Evolutionary conservation across 805 yeast genomes (phyloP), one percentile per base, ranked within the genome.

Genomic region (Saccharomyces jurei): DNA sequence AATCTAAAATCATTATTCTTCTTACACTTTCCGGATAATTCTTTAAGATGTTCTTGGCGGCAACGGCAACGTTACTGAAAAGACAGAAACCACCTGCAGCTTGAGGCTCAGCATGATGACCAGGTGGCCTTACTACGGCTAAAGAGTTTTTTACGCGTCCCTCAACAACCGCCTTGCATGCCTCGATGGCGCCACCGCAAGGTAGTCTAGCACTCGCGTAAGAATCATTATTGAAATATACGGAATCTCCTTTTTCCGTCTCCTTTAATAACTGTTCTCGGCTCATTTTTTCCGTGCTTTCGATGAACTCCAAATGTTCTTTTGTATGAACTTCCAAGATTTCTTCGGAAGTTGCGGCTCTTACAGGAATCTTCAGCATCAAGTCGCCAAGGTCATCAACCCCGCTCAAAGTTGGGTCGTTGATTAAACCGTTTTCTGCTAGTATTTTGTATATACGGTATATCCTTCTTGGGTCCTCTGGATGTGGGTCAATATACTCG

Each of bases 61-160:
- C 98, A 21, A 94, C 97, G 0, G 98, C 97, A 26, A 94, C 99
- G 66, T 94, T 94, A 57, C 96, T 87, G 67, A 94, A 94, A 49
- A 94, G 75, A 73, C 99, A 94, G 68, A 94, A 94, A 13, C 99
- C 99, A 50, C 97, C 98, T 0, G 99, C 96, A 14, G 90, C 76
- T 60, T 89, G 94, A 1, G 99, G 99, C 66, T 95, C 99, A 0
- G 99, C 98, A 67, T 94, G 99, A 73, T 94, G 99, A 6, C 99
- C 99, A 0, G 99, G 99, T 1, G 99, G 99, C 60, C 99, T 81
- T 14, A 94, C 96, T 6, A 94, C 88, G 0, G 99, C 99, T 50
- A 94, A 67, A 0, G 97, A 84, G 67, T 94, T 94, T 66, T 89
- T 89, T 30, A 92, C 98, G 54, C 79, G 75, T 2, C 96, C 96